phyloP scores from a whole-genome alignment of 352 stramenopile genomes.

The Globisporangium parvum region DNA sequence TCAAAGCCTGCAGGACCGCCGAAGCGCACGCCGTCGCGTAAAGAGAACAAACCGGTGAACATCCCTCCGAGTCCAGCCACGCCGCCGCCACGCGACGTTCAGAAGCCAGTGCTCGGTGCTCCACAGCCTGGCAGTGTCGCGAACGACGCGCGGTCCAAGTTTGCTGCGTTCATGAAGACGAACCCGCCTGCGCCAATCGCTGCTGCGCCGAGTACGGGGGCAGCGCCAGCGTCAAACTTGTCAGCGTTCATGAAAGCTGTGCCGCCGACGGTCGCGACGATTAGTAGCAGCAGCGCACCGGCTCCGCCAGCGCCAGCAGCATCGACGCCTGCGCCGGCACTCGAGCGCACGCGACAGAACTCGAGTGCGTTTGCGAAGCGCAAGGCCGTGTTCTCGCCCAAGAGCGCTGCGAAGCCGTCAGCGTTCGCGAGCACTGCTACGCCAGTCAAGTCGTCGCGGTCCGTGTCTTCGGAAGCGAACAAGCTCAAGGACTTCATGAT shows the following conservation, averaged over 20 bases:
- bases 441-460: conserved; percentile 1
- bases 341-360: conserved; percentile 17
- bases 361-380: conserved; percentile 53
- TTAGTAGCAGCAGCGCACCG: not conserved
- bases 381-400: conserved; percentile 56
- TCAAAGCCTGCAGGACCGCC: conserved; percentile 48
- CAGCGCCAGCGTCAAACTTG: conserved; percentile 16
- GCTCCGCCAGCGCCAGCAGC: not conserved
- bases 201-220: conserved; percentile 11
- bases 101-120: conserved; percentile 13
- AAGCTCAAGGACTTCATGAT: conserved; percentile 80
- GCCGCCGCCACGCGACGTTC: conserved; percentile 14
- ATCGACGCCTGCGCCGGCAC: conserved; percentile 15
- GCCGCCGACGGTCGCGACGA: conserved; percentile 16
- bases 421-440: conserved; percentile 17
- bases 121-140: conserved; percentile 15
- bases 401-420: conserved; percentile 12
- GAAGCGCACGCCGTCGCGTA: conserved; percentile 40
- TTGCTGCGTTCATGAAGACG: conserved; percentile 75
- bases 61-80: conserved; percentile 18
- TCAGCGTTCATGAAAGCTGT: conserved; percentile 26
- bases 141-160: conserved; percentile 61
- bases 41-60: conserved; percentile 23
- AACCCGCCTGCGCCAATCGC: conserved; percentile 38
- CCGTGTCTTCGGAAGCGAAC: conserved; percentile 25